phyloP scores from a whole-genome alignment of 2,329 filamentous ascomycete genomes.

The Didymella arachidicola region DNA sequence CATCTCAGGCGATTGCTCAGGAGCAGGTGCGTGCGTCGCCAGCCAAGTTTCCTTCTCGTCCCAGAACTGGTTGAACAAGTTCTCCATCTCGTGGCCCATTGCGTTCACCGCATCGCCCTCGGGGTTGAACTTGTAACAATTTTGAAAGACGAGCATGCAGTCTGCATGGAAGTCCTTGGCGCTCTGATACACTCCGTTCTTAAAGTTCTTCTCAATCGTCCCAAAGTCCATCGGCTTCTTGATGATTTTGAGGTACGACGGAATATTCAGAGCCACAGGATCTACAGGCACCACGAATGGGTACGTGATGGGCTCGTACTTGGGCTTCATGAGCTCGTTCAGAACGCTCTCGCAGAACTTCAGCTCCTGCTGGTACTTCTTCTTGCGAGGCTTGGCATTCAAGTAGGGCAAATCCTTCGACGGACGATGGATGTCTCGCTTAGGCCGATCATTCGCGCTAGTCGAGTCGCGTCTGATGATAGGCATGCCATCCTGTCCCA shows the following conservation, averaged over 20 bases:
- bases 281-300: constrained; percentile 88
- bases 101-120: constrained; percentile 75
- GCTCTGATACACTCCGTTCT: constrained; percentile 78
- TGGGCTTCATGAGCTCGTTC: constrained; percentile 76
- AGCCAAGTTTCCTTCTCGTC: constrained; percentile 82
- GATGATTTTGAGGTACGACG: constrained; percentile 89
- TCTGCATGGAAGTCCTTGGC: constrained; percentile 87
- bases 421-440: constrained; percentile 91
- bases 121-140: constrained; percentile 94
- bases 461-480: constrained; percentile 86
- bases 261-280: constrained; percentile 91
- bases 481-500: constrained; percentile 79
- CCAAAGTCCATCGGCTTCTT: constrained; percentile 96
- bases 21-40: constrained; percentile 72
- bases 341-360: constrained; percentile 88
- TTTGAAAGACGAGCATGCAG: constrained; percentile 81
- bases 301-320: constrained; percentile 71
- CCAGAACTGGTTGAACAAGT: constrained; percentile 78
- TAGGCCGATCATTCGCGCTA: constrained; percentile 80
- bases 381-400: constrained; percentile 82
- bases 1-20: constrained; percentile 68
- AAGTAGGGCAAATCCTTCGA: constrained; percentile 90
- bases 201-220: constrained; percentile 81
- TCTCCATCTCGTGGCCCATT: constrained; percentile 75
- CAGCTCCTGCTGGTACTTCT: constrained; percentile 87